A percentile compares a stretch with the other conserved stretches of the same genome.
phyloP scores from a whole-genome alignment of 768 basidiomycete species.

The Fomitopsis serialis region DNA sequence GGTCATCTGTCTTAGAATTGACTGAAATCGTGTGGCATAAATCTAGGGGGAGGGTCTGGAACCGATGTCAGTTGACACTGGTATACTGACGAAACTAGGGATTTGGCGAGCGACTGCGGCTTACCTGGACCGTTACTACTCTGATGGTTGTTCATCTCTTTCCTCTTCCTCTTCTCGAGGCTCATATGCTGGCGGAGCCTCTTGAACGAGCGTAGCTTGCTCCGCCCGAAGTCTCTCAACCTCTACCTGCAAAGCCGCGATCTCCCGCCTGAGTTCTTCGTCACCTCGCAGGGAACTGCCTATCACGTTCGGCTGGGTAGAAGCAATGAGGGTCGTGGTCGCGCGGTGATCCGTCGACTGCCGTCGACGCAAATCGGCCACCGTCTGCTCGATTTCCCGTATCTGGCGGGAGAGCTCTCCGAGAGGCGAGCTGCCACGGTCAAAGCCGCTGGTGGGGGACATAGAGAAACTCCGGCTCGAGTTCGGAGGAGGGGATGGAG shows the following conservation, averaged over 20 bases:
- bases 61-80: too few relatives aligned
- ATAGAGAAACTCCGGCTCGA: too few relatives aligned
- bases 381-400: neutral
- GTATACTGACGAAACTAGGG: too few relatives aligned
- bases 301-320: neutral
- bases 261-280: neutral
- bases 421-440: neutral
- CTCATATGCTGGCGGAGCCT: neutral
- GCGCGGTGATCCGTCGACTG: neutral
- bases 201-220: neutral
- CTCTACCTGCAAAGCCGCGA: slow-evolving; percentile 3
- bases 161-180: too few relatives aligned
- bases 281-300: neutral
- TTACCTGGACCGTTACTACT: too few relatives aligned
- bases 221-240: slow-evolving; percentile 3
- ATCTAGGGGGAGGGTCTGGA: too few relatives aligned
- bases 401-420: neutral
- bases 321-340: neutral
- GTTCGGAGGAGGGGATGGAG: too few relatives aligned
- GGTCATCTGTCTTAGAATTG: too few relatives aligned
- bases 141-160: too few relatives aligned
- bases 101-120: too few relatives aligned
- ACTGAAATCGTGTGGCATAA: too few relatives aligned
- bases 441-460: too few relatives aligned
- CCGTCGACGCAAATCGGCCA: neutral